These are phyloP conservation scores for Suhomyces coccinellae DNA, from an alignment of 1,139 yeast species.

Conservation along the genomic window DNA sequence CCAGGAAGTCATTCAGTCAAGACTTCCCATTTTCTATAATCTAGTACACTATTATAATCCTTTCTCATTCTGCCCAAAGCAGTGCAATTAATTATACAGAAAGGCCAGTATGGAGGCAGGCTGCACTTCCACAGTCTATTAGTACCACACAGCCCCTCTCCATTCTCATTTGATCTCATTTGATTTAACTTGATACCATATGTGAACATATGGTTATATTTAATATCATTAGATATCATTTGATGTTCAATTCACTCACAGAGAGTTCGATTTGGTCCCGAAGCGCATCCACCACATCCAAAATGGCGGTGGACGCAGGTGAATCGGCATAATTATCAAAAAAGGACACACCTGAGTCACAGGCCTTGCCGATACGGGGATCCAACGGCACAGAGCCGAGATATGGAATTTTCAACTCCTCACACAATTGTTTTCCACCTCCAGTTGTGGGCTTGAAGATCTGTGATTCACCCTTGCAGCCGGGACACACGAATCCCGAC, in stretches of 20 bases:
- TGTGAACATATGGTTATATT: too few species aligned
- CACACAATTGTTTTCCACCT: constrained; percentile 83
- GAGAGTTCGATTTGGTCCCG: constrained; percentile 45
- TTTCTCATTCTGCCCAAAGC: too few species aligned
- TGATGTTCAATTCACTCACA: constrained; percentile 3
- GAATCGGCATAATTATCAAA: constrained; percentile 84
- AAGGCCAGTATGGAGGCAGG: too few species aligned
- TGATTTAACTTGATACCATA: too few species aligned
- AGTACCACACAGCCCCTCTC: too few species aligned
- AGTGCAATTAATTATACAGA: too few species aligned
- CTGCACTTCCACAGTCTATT: too few species aligned
- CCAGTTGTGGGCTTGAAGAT: constrained; percentile 96
- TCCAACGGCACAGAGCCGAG: constrained; percentile 94
- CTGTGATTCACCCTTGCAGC: constrained; percentile 84
- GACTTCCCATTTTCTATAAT: too few species aligned
- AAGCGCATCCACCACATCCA: constrained; percentile 73
- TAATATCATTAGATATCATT: too few species aligned
- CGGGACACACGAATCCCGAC: constrained; percentile 98
- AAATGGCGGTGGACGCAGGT: constrained; percentile 86
- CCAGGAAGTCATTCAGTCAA: too few species aligned
- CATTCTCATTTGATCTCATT: too few species aligned
- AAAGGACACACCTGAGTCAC: constrained; percentile 89
- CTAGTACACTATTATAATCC: too few species aligned
- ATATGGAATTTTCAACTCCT: constrained; percentile 73
- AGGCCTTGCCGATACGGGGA: constrained; percentile 86